Conservation (phyloP, 1,139 yeast species). For the Taphrina confusa region DNA sequence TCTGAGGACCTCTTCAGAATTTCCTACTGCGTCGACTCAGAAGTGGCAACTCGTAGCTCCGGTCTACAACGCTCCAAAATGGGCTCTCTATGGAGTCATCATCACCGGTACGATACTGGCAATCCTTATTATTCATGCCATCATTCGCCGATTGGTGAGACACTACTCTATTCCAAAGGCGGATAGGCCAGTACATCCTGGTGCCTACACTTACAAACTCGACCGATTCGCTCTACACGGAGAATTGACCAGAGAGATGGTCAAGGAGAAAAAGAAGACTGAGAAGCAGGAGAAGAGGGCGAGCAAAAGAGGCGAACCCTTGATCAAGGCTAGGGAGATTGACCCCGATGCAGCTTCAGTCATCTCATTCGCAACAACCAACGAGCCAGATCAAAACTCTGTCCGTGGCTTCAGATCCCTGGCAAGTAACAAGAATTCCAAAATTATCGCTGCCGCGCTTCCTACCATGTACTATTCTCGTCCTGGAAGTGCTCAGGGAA, state of each 20-base stretch:
- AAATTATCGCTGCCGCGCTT: conserved; percentile 25
- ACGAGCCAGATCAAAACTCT: conserved; percentile 20
- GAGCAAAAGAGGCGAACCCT: conserved; percentile 20
- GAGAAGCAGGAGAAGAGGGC: conserved; percentile 32
- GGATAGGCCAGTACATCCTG: conserved; percentile 29
- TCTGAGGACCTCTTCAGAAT: conserved; percentile 27
- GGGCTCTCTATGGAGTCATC: conserved; percentile 28
- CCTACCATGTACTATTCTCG: conserved; percentile 30
- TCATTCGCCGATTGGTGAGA: conserved; percentile 18
- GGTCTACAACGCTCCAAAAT: conserved; percentile 17
- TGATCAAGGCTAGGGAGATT: conserved; percentile 29
- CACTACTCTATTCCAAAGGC: conserved; percentile 30
- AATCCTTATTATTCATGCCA: conserved; percentile 14
- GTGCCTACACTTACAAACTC: conserved; percentile 32
- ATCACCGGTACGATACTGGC: conserved; percentile 7
- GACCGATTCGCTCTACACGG: conserved; percentile 33
- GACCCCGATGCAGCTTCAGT: conserved; percentile 29
- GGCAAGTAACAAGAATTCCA: conserved; percentile 29
- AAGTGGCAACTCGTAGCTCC: conserved; percentile 15
- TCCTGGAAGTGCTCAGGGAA: conserved; percentile 25
- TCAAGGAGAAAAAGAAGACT: conserved; percentile 32
- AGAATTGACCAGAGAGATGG: conserved; percentile 22
- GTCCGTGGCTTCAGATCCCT: conserved; percentile 31
- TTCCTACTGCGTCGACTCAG: conserved; percentile 5
- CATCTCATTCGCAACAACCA: conserved; percentile 10